These are phyloP conservation scores for Basidiobolus meristosporus DNA, from an alignment of 371 early-diverging fungal species.

Conservation along the genomic window DNA sequence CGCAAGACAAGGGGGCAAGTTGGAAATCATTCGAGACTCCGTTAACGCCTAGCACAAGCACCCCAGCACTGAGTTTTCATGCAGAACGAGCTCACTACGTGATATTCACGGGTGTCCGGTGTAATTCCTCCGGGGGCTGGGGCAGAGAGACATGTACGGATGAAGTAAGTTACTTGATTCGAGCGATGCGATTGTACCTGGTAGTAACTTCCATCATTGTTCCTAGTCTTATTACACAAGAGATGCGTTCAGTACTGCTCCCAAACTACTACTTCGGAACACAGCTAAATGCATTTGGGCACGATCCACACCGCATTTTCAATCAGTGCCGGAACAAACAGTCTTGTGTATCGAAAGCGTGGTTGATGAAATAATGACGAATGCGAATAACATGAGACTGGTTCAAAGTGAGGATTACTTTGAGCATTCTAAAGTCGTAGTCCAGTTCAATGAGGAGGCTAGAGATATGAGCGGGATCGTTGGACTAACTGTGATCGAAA, in stretches of 20 bases:
- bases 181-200: neutral
- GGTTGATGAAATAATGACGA: constrained; percentile 10
- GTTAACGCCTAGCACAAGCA: constrained; percentile 14
- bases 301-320: constrained; percentile 20
- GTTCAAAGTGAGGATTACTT: constrained; percentile 44
- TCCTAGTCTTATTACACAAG: constrained; percentile 39
- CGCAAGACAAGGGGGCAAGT: constrained; percentile 32
- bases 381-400: constrained; percentile 22
- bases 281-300: constrained; percentile 50
- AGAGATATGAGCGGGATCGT: neutral
- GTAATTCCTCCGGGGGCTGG: constrained; percentile 20
- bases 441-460: constrained; percentile 1
- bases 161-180: constrained; percentile 21
- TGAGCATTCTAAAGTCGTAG: constrained; percentile 17
- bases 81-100: constrained; percentile 31
- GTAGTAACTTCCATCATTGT: constrained; percentile 1
- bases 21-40: constrained; percentile 42
- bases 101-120: constrained; percentile 25
- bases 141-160: constrained; percentile 13
- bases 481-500: neutral
- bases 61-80: constrained; percentile 35
- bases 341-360: constrained; percentile 49
- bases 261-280: constrained; percentile 23
- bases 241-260: constrained; percentile 32
- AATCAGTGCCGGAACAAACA: constrained; percentile 24